Conservation (phyloP, 208 protist species). For the Acanthamoeba royreba region DNA sequence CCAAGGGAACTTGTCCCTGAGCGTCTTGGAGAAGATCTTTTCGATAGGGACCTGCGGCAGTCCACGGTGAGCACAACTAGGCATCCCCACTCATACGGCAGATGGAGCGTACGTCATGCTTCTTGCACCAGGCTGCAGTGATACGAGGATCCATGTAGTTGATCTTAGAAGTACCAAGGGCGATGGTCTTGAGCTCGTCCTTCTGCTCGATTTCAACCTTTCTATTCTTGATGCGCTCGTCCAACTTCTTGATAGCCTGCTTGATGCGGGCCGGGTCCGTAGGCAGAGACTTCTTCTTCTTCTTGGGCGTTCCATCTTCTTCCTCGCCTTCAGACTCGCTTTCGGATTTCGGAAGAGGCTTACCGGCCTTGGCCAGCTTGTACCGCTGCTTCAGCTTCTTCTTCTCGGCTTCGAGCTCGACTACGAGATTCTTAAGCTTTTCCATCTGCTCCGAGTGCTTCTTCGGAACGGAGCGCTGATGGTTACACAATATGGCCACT, state of each 20-base stretch:
- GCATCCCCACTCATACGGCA: too few species aligned
- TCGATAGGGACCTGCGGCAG: constrained; percentile 90
- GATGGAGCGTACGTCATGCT: constrained; percentile 61
- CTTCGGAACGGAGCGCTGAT: constrained; percentile 96
- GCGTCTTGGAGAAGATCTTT: constrained; percentile 95
- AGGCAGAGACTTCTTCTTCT: constrained; percentile 59
- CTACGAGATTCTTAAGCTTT: constrained; percentile 81
- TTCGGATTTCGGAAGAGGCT: constrained; percentile 13
- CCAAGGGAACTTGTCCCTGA: constrained; percentile 98
- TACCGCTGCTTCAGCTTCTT: constrained; percentile 44
- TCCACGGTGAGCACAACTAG: background rate
- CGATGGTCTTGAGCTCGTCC: constrained; percentile 81
- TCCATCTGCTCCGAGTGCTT: constrained; percentile 84
- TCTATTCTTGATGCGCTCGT: constrained; percentile 21
- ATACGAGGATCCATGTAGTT: constrained; percentile 99
- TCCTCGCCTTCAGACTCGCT: constrained; percentile 66
- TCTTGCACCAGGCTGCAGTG: constrained; percentile 92
- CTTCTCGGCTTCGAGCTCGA: constrained; percentile 66
- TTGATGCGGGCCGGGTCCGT: constrained; percentile 36
- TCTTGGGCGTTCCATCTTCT: constrained; percentile 35
- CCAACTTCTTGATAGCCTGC: constrained; percentile 48
- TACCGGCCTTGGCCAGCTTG: constrained; percentile 60
- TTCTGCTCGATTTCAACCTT: constrained; percentile 56
- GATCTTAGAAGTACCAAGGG: constrained; percentile 96
- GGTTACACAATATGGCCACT: constrained; percentile 99